phyloP scores from a whole-genome alignment of 2,329 filamentous ascomycete species.

The Lanzia echinophila region DNA sequence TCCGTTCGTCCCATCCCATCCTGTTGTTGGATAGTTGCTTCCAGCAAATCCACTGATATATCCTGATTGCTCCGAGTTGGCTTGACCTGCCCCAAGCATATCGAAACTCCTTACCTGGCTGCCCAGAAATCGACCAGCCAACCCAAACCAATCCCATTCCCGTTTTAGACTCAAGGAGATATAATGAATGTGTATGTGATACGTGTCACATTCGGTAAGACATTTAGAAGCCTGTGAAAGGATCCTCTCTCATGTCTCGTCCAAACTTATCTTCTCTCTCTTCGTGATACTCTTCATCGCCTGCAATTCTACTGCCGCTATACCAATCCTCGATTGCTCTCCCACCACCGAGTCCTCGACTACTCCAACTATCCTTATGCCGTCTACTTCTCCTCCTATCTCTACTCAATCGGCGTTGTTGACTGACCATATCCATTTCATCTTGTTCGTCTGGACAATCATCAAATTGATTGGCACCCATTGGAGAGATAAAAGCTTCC shows the following conservation, averaged over 20 bases:
- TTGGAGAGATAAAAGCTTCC: conserved; percentile 84
- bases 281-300: conserved; percentile 47
- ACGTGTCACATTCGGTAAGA: background rate
- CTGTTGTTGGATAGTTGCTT: background rate
- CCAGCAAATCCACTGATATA: background rate
- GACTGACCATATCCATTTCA: conserved; percentile 26
- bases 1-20: background rate
- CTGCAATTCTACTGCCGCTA: conserved; percentile 39
- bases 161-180: conserved; percentile 9
- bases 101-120: background rate
- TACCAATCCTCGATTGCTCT: conserved; percentile 43
- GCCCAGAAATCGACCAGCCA: background rate
- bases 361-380: conserved; percentile 28
- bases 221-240: conserved; percentile 52
- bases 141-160: background rate
- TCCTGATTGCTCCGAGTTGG: background rate
- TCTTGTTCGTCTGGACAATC: conserved; percentile 29
- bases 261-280: conserved; percentile 31
- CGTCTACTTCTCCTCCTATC: conserved; percentile 24
- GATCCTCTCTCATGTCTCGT: conserved; percentile 47
- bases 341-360: conserved; percentile 31
- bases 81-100: background rate
- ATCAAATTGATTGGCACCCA: conserved; percentile 34
- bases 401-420: conserved; percentile 23
- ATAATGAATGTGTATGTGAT: conserved; percentile 4